A percentile compares a stretch with the other conserved stretches of the same genome.
Evolutionary conservation across 208 protist genomes (phyloP).

Genomic region (Crithidia brevicula): DNA sequence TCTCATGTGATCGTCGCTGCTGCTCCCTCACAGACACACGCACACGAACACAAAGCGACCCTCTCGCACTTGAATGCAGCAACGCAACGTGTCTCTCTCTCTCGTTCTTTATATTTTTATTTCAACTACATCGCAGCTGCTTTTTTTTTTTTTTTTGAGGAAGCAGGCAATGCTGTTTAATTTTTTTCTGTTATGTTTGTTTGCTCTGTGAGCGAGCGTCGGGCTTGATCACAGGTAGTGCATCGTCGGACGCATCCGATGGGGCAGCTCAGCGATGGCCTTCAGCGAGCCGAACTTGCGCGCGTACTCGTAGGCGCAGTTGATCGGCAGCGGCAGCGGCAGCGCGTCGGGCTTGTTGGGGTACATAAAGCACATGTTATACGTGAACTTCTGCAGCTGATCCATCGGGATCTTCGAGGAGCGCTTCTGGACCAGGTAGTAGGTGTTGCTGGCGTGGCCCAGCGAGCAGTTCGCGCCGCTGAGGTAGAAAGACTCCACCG

Average conservation of each 20-base stretch:
- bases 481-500: slow-evolving; percentile 46
- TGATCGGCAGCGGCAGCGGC: slow-evolving; percentile 63
- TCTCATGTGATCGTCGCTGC: too few species aligned
- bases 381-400: slow-evolving; percentile 47
- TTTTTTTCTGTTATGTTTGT: too few species aligned
- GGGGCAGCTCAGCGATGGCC: slow-evolving; percentile 29
- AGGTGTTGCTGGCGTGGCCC: slow-evolving; percentile 52
- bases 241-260: slow-evolving; percentile 45
- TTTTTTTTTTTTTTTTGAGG: slow-evolving; percentile 12
- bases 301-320: slow-evolving; percentile 64
- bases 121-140: background rate
- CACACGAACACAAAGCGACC: too few species aligned
- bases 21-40: too few species aligned
- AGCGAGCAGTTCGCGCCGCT: slow-evolving; percentile 58
- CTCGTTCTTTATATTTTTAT: too few species aligned
- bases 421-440: slow-evolving; percentile 42
- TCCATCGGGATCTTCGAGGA: slow-evolving; percentile 20
- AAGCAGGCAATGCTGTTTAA: too few species aligned
- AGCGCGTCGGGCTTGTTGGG: slow-evolving; percentile 72
- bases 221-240: slow-evolving; percentile 60
- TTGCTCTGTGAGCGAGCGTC: too few species aligned
- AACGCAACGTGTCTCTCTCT: too few species aligned
- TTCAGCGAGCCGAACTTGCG: slow-evolving; percentile 46
- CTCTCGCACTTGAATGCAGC: too few species aligned
- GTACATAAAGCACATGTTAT: slow-evolving; percentile 64